A percentile compares a stretch with the other conserved stretches of the same genome.
phyloP scores from a whole-genome alignment of 2,329 filamentous ascomycete species.

The Trichoderma endophyticum region DNA sequence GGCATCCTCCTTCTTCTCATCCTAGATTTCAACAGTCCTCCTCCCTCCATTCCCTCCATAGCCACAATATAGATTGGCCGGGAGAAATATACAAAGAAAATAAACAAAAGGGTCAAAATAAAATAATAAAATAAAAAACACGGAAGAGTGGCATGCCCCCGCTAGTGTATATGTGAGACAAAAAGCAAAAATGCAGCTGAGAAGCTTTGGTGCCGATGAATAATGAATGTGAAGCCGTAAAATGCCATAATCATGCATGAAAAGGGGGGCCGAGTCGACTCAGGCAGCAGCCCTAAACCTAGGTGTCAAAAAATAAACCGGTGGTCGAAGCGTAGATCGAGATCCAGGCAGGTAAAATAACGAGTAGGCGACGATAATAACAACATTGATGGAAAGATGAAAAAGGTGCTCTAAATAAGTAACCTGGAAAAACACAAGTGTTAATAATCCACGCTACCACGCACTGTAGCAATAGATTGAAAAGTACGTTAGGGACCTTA shows the following conservation, averaged over 20 bases:
- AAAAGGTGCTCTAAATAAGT: background rate
- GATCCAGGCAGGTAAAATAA: background rate
- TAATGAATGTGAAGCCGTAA: slow-evolving; percentile 17
- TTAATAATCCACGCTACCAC: background rate
- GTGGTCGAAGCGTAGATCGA: background rate
- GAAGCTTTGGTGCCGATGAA: background rate
- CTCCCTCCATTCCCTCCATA: background rate
- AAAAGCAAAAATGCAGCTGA: background rate
- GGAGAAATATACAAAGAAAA: background rate
- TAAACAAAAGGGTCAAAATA: background rate
- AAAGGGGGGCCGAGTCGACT: background rate
- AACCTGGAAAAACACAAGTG: slow-evolving; percentile 4
- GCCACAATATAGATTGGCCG: background rate
- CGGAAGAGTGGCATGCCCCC: slow-evolving; percentile 9
- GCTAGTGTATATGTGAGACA: slow-evolving; percentile 7
- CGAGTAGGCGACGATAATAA: background rate
- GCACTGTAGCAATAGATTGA: slow-evolving; percentile 29
- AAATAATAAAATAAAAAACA: background rate
- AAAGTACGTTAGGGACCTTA: slow-evolving; percentile 24
- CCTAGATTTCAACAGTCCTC: background rate
- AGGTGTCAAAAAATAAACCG: background rate
- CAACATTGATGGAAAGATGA: background rate
- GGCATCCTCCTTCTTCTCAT: background rate
- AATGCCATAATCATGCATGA: slow-evolving; percentile 12
- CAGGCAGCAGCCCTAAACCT: slow-evolving; percentile 7